phyloP scores from a whole-genome alignment of 208 protist genomes.

The Crithidia sp. region DNA sequence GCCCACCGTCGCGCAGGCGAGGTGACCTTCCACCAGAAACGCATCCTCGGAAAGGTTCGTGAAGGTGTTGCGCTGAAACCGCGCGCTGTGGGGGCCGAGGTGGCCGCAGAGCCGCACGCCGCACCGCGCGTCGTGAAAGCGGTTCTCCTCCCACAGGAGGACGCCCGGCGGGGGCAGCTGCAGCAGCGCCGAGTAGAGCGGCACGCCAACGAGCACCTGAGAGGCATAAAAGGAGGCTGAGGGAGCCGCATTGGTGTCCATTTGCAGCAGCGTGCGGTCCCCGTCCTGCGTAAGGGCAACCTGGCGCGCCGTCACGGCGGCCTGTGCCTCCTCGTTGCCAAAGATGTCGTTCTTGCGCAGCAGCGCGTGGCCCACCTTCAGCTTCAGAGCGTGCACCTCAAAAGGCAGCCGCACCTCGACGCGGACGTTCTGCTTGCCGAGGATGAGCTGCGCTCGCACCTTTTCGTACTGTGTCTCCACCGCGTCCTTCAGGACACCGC shows the following conservation, averaged over 20 bases:
- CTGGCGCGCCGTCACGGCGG: constrained; percentile 71
- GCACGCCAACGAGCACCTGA: constrained; percentile 58
- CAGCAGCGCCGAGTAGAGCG: constrained; percentile 61
- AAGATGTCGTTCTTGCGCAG: constrained; percentile 67
- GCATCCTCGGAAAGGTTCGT: constrained; percentile 50
- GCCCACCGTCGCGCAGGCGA: constrained; percentile 68
- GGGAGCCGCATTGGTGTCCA: constrained; percentile 64
- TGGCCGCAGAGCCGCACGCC: constrained; percentile 67
- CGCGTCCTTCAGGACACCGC: constrained; percentile 36
- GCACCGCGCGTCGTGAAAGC: constrained; percentile 42
- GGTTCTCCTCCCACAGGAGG: constrained; percentile 75
- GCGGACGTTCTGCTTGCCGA: constrained; percentile 23
- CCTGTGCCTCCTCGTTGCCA: constrained; percentile 53
- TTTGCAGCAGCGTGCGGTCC: constrained; percentile 58
- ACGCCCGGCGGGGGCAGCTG: constrained; percentile 58
- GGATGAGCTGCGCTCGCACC: constrained; percentile 46
- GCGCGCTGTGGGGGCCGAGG: constrained; percentile 46
- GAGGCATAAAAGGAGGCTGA: constrained; percentile 62
- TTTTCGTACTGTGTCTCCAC: constrained; percentile 49
- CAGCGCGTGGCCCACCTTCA: constrained; percentile 52
- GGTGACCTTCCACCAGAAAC: constrained; percentile 69
- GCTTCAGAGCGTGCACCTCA: constrained; percentile 31
- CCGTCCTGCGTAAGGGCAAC: constrained; percentile 53
- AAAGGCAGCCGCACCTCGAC: constrained; percentile 39
- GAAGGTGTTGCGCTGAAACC: constrained; percentile 69